phyloP scores from a whole-genome alignment of 2,329 filamentous ascomycete species.

The Colletotrichum echinochloae region DNA sequence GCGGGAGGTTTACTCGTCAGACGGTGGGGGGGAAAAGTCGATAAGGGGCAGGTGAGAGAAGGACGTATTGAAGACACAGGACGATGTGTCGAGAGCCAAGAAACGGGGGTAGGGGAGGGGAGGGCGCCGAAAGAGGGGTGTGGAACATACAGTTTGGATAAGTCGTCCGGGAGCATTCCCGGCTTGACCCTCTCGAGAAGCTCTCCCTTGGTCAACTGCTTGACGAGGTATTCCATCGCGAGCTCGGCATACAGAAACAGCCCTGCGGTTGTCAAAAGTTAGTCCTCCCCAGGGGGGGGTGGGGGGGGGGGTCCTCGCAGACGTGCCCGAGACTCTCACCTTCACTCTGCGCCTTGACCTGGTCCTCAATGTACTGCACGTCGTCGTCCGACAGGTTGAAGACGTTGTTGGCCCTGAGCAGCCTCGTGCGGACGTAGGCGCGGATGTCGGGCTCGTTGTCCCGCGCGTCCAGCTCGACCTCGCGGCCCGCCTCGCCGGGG shows the following conservation, averaged over 20 bases:
- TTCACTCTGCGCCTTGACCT: conserved; percentile 29
- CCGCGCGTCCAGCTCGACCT: conserved; percentile 46
- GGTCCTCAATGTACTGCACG: conserved; percentile 15
- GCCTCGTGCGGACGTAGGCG: conserved; percentile 20
- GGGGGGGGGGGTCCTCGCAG: too few relatives aligned
- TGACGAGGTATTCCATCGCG: conserved; percentile 46
- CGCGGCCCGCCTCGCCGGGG: conserved; percentile 43
- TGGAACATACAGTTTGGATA: conserved; percentile 6
- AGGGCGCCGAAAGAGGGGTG: too few relatives aligned
- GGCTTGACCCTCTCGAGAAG: conserved; percentile 43
- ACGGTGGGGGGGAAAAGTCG: not conserved
- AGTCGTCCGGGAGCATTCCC: conserved; percentile 31
- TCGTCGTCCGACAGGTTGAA: conserved; percentile 26
- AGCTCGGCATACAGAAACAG: conserved; percentile 51
- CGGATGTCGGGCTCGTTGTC: conserved; percentile 34
- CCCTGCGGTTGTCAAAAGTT: conserved; percentile 37
- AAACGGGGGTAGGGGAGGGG: not conserved
- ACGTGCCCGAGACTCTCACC: conserved; percentile 22
- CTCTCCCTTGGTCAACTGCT: conserved; percentile 41
- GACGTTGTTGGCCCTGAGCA: not conserved
- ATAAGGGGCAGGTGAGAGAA: not conserved
- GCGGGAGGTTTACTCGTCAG: not conserved
- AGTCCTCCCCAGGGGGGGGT: not conserved
- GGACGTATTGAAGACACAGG: not conserved
- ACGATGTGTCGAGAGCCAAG: not conserved